Conservation (phyloP, 169 alveolate species). For the Babesia gibsoni region DNA sequence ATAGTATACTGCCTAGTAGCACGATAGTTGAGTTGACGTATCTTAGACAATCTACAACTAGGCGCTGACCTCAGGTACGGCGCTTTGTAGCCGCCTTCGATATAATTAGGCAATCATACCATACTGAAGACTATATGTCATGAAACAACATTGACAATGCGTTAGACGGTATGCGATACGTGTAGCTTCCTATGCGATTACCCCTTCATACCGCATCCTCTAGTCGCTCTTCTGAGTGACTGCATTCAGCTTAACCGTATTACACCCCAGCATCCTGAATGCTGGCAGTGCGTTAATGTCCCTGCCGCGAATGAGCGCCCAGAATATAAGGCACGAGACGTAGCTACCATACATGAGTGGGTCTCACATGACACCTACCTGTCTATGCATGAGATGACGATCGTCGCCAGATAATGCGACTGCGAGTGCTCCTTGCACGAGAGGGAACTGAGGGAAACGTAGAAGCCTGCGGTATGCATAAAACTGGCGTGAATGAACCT, state of each 20-base stretch:
- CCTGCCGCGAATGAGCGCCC: constrained; percentile 33
- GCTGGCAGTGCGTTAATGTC: neutral
- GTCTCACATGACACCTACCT: constrained; percentile 5
- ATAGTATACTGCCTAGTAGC: too few relatives aligned
- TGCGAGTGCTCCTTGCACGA: constrained; percentile 30
- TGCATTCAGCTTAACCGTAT: neutral
- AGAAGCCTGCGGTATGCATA: constrained; percentile 32
- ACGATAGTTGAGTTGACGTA: too few relatives aligned
- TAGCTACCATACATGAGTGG: neutral
- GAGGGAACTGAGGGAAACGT: constrained; percentile 24
- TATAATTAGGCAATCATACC: too few relatives aligned
- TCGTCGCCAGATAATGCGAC: constrained; percentile 33
- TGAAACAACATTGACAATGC: too few relatives aligned
- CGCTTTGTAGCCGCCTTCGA: too few relatives aligned
- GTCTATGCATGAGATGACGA: constrained; percentile 38
- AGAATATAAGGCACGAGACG: constrained; percentile 12
- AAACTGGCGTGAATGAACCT: neutral
- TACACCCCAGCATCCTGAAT: neutral
- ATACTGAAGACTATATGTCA: too few relatives aligned
- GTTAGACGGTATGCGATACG: too few relatives aligned
- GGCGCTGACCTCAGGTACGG: too few relatives aligned
- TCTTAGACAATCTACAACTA: too few relatives aligned
- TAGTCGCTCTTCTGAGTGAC: too few relatives aligned
- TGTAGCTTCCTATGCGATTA: too few relatives aligned
- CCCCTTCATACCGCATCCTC: too few relatives aligned